Evolutionary conservation across 768 basidiomycete species (phyloP), one percentile per base, ranked within the genome.

Genomic region (Mycena sanguinolenta): DNA sequence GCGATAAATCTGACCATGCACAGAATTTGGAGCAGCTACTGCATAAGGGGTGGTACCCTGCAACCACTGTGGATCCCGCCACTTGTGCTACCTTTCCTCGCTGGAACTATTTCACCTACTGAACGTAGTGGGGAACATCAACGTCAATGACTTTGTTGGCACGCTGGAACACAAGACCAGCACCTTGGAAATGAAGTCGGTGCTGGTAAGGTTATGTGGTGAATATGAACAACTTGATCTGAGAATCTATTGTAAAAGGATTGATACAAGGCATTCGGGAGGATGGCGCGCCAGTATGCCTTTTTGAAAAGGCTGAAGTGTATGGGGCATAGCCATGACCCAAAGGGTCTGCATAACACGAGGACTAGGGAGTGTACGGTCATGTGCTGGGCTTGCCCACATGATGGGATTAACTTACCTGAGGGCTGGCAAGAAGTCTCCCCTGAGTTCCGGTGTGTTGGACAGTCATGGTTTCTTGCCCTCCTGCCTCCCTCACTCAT

Each of bases 321-420:
- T 1, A 55, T 28, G 25, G 70, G 55, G 27, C 63, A 36, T 6
- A 62, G n/a, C 17, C 73, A 46, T 50, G 58, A 32, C 52, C 39
- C 49, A 8, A 50, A 42, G 25, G 74, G 69, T 34, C 28, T 74
- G 16, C 6, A 2, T 27, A 44, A 23, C 27, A 28, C 69, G 9
- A 54, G 61, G 39, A 62, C n/a, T 16, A 53, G 71, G 3, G 64
- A 60, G 14, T 25, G 65, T 2, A 67, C 69, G 2, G 71, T 77
- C 13, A n/a, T 38, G 28, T 77, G 77, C 38, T 77, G 75, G 65
- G 69, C 77, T 2, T 77, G 77, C 57, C 77, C 76, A 0, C 68
- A 46, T n/a, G 44, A 46, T 10, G 32, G 32, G 6, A 34, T 5
- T 5, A 42, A 42, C 17, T 16, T 42, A 42, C 39, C 39, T 16